A percentile compares a stretch with the other conserved stretches of the same genome.
Conservation (phyloP, 2,329 filamentous ascomycete species). For the Fusarium vanettenii region DNA sequence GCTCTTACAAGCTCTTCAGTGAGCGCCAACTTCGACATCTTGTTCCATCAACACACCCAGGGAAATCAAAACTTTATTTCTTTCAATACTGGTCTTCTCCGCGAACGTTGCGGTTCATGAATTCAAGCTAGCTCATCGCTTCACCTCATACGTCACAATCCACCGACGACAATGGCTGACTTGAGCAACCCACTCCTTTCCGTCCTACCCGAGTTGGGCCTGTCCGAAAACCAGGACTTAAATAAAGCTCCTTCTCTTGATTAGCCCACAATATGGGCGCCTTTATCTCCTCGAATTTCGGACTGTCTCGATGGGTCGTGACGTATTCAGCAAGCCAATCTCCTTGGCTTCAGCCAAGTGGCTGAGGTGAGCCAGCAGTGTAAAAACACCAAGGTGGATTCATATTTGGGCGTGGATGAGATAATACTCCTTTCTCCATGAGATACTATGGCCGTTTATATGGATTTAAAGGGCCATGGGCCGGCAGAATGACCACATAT, state of each 20-base stretch:
- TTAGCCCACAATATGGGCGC: background rate
- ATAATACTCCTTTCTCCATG: background rate
- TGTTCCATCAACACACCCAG: background rate
- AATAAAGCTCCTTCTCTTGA: background rate
- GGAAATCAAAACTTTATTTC: background rate
- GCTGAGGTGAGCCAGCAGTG: background rate
- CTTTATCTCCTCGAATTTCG: background rate
- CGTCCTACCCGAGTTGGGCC: background rate
- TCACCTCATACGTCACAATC: background rate
- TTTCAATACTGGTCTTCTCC: background rate
- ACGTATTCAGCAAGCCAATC: background rate
- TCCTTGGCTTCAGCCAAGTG: conserved; percentile 1
- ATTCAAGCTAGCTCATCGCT: background rate
- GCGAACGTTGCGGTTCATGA: background rate
- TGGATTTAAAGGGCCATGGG: background rate
- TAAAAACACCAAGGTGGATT: background rate
- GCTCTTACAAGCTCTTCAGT: background rate
- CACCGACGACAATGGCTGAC: background rate
- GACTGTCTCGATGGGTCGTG: background rate
- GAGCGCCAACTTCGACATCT: background rate
- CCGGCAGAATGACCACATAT: background rate
- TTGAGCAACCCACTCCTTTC: background rate
- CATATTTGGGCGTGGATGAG: background rate
- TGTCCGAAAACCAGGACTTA: background rate
- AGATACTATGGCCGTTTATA: background rate